phyloP scores from a whole-genome alignment of 805 yeast species.

The Starmerella bombicola region DNA sequence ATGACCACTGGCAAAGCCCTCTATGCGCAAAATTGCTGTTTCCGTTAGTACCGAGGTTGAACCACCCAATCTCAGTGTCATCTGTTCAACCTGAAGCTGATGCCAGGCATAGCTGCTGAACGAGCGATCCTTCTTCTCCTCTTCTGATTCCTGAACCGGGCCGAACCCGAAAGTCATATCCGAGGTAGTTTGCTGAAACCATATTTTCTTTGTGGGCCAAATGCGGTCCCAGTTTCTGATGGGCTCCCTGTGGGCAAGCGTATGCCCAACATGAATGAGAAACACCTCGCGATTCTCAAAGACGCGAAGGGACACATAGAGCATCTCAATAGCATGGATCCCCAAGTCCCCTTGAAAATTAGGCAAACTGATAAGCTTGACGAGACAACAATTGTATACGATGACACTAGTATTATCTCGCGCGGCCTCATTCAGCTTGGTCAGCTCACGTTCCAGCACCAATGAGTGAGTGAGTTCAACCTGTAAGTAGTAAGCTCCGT shows the following conservation, averaged over 20 bases:
- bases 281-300: slow-evolving; percentile 7
- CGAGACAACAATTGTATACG: slow-evolving; percentile 21
- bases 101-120: slow-evolving; percentile 25
- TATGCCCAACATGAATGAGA: slow-evolving; percentile 21
- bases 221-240: slow-evolving; percentile 14
- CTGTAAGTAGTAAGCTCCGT: slow-evolving; percentile 19
- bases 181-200: slow-evolving; percentile 12
- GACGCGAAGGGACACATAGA: slow-evolving; percentile 13
- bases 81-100: slow-evolving; percentile 22
- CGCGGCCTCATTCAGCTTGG: slow-evolving; percentile 5
- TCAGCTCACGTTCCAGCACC: slow-evolving; percentile 13
- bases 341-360: slow-evolving; percentile 28
- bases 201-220: slow-evolving; percentile 13
- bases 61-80: slow-evolving; percentile 4
- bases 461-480: slow-evolving; percentile 13
- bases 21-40: slow-evolving; percentile 20
- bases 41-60: slow-evolving; percentile 7
- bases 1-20: slow-evolving; percentile 25
- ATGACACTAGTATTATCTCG: slow-evolving; percentile 11
- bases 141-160: slow-evolving; percentile 1
- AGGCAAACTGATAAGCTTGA: slow-evolving; percentile 23
- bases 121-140: slow-evolving; percentile 12
- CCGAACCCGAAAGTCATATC: slow-evolving; percentile 1
- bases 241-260: slow-evolving; percentile 21
- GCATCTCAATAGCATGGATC: slow-evolving; percentile 16